Conservation (phyloP, 225 moss, liverwort and hornwort genomes). For the Bryum argenteum region DNA sequence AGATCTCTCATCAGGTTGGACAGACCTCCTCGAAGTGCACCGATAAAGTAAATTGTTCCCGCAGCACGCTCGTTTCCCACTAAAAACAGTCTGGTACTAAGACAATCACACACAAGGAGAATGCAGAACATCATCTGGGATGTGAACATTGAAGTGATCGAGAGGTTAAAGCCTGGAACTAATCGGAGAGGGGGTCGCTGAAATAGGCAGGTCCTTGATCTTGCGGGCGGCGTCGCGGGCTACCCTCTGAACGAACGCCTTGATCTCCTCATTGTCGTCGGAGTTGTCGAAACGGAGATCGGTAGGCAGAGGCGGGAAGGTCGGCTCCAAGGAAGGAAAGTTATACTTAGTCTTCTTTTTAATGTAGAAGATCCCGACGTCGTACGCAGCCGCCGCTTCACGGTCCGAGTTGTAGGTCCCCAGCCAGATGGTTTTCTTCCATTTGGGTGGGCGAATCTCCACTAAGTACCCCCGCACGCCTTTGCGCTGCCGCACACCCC, state of each 20-base stretch:
- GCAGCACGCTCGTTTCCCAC: no score
- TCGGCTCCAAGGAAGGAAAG: not conserved
- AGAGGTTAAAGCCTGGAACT: no score
- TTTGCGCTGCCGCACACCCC: constrained; percentile 55
- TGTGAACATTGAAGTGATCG: no score
- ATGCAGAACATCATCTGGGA: no score
- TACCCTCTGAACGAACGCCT: constrained; percentile 41
- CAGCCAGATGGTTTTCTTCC: constrained; percentile 59
- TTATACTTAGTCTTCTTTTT: constrained; percentile 49
- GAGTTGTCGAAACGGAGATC: constrained; percentile 22
- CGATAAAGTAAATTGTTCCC: no score
- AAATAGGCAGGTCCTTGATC: constrained; percentile 4
- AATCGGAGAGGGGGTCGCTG: not conserved
- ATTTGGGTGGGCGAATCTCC: constrained; percentile 39
- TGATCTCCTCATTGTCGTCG: constrained; percentile 30
- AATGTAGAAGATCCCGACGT: constrained; percentile 55
- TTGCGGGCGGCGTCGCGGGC: constrained; percentile 34
- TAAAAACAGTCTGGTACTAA: no score
- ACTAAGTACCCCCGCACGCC: constrained; percentile 45
- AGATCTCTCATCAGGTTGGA: no score
- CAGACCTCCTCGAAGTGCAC: no score
- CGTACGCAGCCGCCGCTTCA: constrained; percentile 50
- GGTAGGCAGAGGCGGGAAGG: constrained; percentile 29
- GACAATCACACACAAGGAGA: no score
- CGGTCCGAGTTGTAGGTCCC: constrained; percentile 47